phyloP scores from a whole-genome alignment of 2,329 filamentous ascomycete species.

The Ciborinia camelliae region DNA sequence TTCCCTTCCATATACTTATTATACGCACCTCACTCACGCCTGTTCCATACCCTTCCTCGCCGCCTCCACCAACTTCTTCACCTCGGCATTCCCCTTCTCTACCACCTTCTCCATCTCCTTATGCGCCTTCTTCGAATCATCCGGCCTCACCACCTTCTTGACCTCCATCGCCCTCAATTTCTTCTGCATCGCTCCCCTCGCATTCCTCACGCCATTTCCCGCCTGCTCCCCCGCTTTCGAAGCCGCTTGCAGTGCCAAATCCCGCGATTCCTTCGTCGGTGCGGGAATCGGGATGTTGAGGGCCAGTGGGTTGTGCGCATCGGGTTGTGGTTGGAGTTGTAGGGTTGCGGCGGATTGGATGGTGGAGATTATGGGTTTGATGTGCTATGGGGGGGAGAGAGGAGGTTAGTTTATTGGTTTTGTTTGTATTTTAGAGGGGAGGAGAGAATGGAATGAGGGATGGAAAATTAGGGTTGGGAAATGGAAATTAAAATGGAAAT shows the following conservation, averaged over 20 bases:
- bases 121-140: slow-evolving; percentile 41
- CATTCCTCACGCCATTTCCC: slow-evolving; percentile 32
- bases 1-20: background rate
- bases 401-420: too few species aligned
- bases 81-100: slow-evolving; percentile 36
- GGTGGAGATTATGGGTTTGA: slow-evolving; percentile 52
- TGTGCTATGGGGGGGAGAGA: slow-evolving; percentile 44
- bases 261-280: slow-evolving; percentile 54
- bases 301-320: slow-evolving; percentile 47
- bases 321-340: slow-evolving; percentile 48
- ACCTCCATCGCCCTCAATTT: slow-evolving; percentile 38
- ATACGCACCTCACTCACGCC: slow-evolving; percentile 19
- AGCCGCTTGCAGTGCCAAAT: slow-evolving; percentile 35
- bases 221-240: slow-evolving; percentile 37
- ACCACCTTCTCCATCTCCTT: slow-evolving; percentile 42
- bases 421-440: background rate
- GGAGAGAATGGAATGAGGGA: too few species aligned
- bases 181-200: slow-evolving; percentile 40
- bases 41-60: slow-evolving; percentile 39
- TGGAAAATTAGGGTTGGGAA: background rate
- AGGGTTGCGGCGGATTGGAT: slow-evolving; percentile 49
- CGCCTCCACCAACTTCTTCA: slow-evolving; percentile 40
- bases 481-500: background rate
- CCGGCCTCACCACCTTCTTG: slow-evolving; percentile 37
- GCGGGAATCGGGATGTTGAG: slow-evolving; percentile 54